Evolutionary conservation across 2,329 filamentous ascomycete genomes (phyloP), one percentile per base, ranked within the genome.

Genomic region (Phaeosphaeria sp.): DNA sequence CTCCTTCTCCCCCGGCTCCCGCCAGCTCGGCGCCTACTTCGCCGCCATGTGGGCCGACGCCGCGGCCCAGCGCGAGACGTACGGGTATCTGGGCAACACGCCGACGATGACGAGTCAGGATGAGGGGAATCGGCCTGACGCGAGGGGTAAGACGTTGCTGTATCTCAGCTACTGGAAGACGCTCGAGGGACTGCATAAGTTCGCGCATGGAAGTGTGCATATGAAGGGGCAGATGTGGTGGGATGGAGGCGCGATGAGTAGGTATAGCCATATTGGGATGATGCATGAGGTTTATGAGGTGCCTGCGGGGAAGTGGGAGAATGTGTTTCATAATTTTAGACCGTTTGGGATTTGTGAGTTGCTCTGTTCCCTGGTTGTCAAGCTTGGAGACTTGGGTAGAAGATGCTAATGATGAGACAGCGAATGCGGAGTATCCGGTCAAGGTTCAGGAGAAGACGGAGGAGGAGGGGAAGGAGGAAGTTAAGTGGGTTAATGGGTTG

Each of bases 231-330:
- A 53, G 49, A 7, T 46, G 25, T 61, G 56, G 59, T 64, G 56
- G 56, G 54, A 64, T 4, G 54, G 36, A 8, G 57, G 49, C 1
- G 57, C 51, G 1, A 52, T 27, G 21, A 40, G 52, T 7, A 49
- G 48, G 21, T 56, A 40, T 22, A 30, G 40, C 18, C 52, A 60
- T 55, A 52, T 59, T 21, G 61, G 59, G 8, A 39, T 64, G 33
- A 54, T 56, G 56, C 61, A 64, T 53, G 61, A 64, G 55, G 22
- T 45, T 4, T 64, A 62, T 57, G 59, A 56, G 25, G 61, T 62
- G 9, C 59, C 59, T 7, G 46, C 43, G 11, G 59, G 59, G 21
- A 49, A 50, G 20, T 64, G 61, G 61, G 61, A 64, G 55, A 64
- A 62, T 51, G 53, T 64, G 15, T 59, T 45, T 36, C 30, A 51